Conservation (phyloP, 352 stramenopile genomes). For the Pythium aristosporum region DNA sequence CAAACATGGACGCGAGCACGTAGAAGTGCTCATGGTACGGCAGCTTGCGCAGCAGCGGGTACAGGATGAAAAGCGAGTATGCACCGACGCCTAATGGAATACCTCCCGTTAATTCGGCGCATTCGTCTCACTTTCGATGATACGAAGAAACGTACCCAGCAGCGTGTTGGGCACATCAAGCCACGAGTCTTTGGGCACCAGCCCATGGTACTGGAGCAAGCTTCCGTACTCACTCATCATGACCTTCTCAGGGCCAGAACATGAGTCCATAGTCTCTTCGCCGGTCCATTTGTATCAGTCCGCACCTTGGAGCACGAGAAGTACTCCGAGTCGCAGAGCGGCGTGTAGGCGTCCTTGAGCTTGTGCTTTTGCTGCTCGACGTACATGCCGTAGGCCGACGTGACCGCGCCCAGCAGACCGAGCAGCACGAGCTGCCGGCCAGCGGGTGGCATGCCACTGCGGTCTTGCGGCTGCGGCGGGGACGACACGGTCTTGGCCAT, state of each 20-base stretch:
- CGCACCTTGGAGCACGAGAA: slow-evolving; percentile 58
- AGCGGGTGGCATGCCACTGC: neutral
- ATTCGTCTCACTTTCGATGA: too few relatives aligned
- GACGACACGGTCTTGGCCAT: neutral
- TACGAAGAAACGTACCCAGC: slow-evolving; percentile 28
- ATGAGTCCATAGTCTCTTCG: neutral
- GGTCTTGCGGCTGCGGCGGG: neutral
- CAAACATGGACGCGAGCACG: slow-evolving; percentile 32
- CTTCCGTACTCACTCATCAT: slow-evolving; percentile 58
- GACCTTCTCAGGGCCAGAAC: slow-evolving; percentile 23
- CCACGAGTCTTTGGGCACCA: slow-evolving; percentile 40
- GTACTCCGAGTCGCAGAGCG: slow-evolving; percentile 53
- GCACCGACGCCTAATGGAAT: slow-evolving; percentile 30
- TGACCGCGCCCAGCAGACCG: slow-evolving; percentile 18
- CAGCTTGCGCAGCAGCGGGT: slow-evolving; percentile 36
- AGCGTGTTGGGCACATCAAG: slow-evolving; percentile 52
- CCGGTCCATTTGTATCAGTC: neutral
- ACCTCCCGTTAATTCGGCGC: neutral
- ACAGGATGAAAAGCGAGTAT: slow-evolving; percentile 50
- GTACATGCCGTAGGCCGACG: slow-evolving; percentile 42
- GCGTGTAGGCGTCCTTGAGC: slow-evolving; percentile 35
- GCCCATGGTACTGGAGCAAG: slow-evolving; percentile 39
- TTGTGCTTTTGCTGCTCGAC: slow-evolving; percentile 48
- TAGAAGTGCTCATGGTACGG: slow-evolving; percentile 52
- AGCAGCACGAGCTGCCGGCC: slow-evolving; percentile 22